Base-by-base conservation (phyloP, 2,329 filamentous ascomycete genomes). In the Aspergillus sp. region DNA sequence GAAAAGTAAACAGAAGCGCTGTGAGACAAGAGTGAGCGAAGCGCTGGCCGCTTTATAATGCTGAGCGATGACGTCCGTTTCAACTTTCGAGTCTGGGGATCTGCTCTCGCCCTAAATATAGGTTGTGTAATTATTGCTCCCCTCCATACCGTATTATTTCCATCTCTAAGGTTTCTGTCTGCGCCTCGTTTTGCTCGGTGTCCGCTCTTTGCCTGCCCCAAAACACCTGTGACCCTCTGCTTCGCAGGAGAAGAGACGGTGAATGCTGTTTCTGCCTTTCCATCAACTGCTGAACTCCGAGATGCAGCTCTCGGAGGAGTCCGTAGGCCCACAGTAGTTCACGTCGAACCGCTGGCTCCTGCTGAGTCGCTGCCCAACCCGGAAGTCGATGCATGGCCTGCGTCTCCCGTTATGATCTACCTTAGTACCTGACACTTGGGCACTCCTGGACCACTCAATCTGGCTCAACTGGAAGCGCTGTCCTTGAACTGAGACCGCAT, bases 351-450 rank as follows among this genome's bases (percentile, higher is more conserved):
- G 34, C 45, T 54, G 19, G 54, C 45, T 38, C 46, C 22, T 45
- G 54, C 54, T 50, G 28, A 57, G 56, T 25, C 54, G 54, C 41
- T 57, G 43, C 34, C 51, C 49, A 46, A 61, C 19, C 50, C 54
- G 50, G 22, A 25, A 23, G 45, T 34, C 55, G 19, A 61, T 61
- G 50, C 59, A 61, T 47, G 54, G n/a, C 25, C 45, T 54, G 54
- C 34, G 25, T 51, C 54, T 45, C 51, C 54, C 48, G 50, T 51
- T 53, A 58, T 58, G 59, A 58, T 54, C 54, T 61, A 54, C 59
- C 23, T 46, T 57, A 52, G 59, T 50, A 54, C 59, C 59, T 61
- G 59, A 54, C 43, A 55, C 57, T 45, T 60, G 57, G 57, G 23
- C 34, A 13, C 30, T 43, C 54, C 25, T 30, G 19, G 25, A n/a